These are phyloP conservation scores for Metarhizium anisopliae DNA, from an alignment of 2,329 filamentous ascomycete species.

Conservation along the genomic window DNA sequence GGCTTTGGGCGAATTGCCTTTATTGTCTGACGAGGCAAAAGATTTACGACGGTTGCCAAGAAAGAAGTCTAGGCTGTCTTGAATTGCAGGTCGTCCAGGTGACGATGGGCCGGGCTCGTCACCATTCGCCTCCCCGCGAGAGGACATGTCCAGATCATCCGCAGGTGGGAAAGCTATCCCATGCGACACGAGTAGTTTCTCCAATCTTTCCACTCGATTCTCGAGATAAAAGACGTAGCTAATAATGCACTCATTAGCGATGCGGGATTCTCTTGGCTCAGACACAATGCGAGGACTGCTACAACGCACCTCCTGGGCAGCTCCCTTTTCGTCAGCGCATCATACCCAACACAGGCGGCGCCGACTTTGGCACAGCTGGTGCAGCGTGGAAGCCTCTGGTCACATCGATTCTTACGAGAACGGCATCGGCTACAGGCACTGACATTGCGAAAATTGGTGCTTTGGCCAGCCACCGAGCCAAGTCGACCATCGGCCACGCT, in stretches of 20 bases:
- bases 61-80: background rate
- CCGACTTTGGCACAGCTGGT: background rate
- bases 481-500: background rate
- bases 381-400: background rate
- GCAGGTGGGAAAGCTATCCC: background rate
- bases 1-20: background rate
- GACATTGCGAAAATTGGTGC: background rate
- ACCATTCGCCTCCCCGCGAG: background rate
- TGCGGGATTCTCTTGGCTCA: no score
- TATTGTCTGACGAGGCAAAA: background rate
- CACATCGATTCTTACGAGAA: background rate
- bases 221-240: background rate
- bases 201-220: background rate
- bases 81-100: background rate
- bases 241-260: background rate
- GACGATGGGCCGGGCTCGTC: background rate
- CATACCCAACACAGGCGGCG: background rate
- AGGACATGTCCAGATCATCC: background rate
- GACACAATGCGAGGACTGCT: background rate
- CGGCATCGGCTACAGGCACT: background rate
- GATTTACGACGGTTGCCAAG: background rate
- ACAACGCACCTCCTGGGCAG: background rate
- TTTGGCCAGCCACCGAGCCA: background rate
- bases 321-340: background rate
- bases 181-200: background rate